Evolutionary conservation across 441 rosid species (phyloP).

Genomic region (Jatropha multifida): DNA sequence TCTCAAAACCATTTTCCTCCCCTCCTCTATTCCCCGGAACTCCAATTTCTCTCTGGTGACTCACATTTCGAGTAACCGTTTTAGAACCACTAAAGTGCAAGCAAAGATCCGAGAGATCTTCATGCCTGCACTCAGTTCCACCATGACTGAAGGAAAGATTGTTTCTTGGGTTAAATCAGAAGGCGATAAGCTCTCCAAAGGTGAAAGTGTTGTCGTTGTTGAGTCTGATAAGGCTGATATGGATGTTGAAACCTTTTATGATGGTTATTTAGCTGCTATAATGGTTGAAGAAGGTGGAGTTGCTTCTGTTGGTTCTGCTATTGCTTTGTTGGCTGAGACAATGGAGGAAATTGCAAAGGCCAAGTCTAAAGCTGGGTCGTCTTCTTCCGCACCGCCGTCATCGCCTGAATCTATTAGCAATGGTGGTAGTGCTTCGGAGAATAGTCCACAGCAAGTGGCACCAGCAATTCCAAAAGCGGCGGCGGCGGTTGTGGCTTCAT

Average conservation of each 20-base stretch:
- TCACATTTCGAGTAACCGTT: constrained; percentile 24
- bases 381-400: constrained; percentile 9
- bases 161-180: constrained; percentile 91
- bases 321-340: constrained; percentile 76
- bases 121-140: constrained; percentile 97
- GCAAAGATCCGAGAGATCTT: constrained; percentile 94
- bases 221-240: constrained; percentile 97
- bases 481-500: constrained; percentile 48
- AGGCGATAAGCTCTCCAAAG: constrained; percentile 80
- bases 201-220: constrained; percentile 90
- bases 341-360: constrained; percentile 75
- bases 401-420: neutral
- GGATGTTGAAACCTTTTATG: constrained; percentile 97
- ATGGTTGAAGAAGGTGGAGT: constrained; percentile 93
- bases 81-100: constrained; percentile 27
- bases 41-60: constrained; percentile 18
- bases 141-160: constrained; percentile 94
- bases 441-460: constrained; percentile 16
- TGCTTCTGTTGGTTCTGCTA: constrained; percentile 88
- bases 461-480: constrained; percentile 29
- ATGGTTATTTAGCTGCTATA: constrained; percentile 81
- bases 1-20: constrained; percentile 58
- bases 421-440: neutral
- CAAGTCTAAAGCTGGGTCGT: constrained; percentile 50
- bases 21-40: constrained; percentile 32